Evolutionary conservation across 352 stramenopile genomes (phyloP), one percentile per base, ranked within the genome.

Genomic region (Detonula confervacea): DNA sequence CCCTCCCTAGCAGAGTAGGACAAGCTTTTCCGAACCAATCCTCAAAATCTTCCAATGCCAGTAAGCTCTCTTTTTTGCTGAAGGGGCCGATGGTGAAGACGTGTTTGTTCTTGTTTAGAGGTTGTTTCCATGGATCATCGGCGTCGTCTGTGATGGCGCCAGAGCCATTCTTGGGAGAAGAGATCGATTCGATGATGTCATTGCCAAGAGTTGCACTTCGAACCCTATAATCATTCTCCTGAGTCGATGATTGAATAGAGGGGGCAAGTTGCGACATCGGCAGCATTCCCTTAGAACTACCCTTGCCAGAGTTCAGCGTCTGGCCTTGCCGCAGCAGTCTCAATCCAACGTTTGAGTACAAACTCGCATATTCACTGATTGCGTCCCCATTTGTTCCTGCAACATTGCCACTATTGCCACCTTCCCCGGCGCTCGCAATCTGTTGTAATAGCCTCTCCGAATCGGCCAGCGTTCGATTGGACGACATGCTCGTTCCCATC

Each of bases 1-100:
- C 88, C 74, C 88, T 91, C 35, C 90, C 90, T 14, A 95, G 72
- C 18, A 92, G 66, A 6, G 73, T 61, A 11, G 88, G 90, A 14
- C 80, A 75, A 12, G 70, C 68, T 51, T 80, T 70, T 33, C 90
- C 90, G 72, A 93, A 70, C 90, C 90, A 95, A 56, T 92, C 87
- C 52, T 91, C 85, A 29, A 92, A 83, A 49, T 61, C 52, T 57
- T 92, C 81, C 27, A 95, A 68, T 30, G 86, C 49, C 0, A 95
- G 67, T 29, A 95, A 56, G 66, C 89, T 84, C 55, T 93, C 81
- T 70, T 90, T 90, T 29, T 87, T 80, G 24, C 66, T 64, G 44
- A 77, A 80, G 35, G 90, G 90, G 8, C 90, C 90, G 49, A 80
- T 70, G 39, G 83, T 88, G 87, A 80, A 87, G 46, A 86, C 35